phyloP scores from a whole-genome alignment of 805 yeast species.

The Candida chauliodis region DNA sequence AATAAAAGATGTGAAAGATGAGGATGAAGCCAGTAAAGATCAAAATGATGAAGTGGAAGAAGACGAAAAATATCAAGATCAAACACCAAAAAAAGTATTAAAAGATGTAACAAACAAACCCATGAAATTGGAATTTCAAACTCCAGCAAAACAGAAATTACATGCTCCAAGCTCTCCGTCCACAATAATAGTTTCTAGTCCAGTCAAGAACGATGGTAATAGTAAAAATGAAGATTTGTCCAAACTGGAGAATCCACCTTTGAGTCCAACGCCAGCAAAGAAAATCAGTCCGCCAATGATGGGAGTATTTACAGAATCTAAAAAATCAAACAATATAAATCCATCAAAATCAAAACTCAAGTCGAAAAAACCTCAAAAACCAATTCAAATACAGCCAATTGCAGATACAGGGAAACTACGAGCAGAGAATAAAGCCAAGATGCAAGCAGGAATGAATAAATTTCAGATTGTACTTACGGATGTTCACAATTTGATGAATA shows the following conservation, averaged over 20 bases:
- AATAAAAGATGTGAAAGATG: constrained; percentile 16
- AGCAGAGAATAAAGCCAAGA: constrained; percentile 21
- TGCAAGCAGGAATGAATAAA: constrained; percentile 41
- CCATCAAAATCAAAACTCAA: not conserved
- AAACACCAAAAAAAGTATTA: constrained; percentile 31
- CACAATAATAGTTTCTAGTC: constrained; percentile 38
- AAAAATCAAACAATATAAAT: constrained; percentile 3
- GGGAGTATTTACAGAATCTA: constrained; percentile 36
- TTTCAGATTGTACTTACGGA: constrained; percentile 47
- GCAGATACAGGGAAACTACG: constrained; percentile 1
- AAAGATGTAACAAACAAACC: constrained; percentile 22
- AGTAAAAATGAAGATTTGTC: not conserved
- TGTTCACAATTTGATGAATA: constrained; percentile 26
- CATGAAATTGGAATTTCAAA: constrained; percentile 19
- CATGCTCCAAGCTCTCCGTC: constrained; percentile 37
- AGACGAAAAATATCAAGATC: constrained; percentile 12
- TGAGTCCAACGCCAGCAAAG: constrained; percentile 40
- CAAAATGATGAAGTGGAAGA: constrained; percentile 16
- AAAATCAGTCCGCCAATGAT: constrained; percentile 27
- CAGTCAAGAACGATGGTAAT: constrained; percentile 13
- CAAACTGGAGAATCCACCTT: constrained; percentile 15
- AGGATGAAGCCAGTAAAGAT: constrained; percentile 15
- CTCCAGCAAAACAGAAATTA: constrained; percentile 32
- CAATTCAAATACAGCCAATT: not conserved
- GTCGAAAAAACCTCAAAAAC: constrained; percentile 2